Percentiles rank a stretch among this genome's conserved stretches.
These are phyloP conservation scores for Datisca glomerata DNA, from an alignment of 306 rosid genomes.

Conservation along the genomic window DNA sequence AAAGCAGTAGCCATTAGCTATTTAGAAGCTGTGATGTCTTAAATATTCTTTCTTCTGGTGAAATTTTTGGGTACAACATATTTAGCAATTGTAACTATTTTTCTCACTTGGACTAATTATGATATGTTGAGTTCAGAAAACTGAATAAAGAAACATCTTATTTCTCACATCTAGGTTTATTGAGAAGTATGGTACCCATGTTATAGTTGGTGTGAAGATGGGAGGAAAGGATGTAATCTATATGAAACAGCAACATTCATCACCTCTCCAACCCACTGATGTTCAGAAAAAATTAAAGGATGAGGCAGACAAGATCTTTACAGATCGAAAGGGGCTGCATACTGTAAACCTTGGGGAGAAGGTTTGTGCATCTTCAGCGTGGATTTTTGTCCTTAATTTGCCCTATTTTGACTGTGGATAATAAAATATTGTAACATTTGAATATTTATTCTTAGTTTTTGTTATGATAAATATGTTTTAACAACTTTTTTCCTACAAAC, in stretches of 20 bases:
- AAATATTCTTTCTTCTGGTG: too few species aligned
- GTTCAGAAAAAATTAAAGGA: slow-evolving; percentile 62
- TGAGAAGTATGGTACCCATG: slow-evolving; percentile 69
- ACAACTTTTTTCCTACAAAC: too few species aligned
- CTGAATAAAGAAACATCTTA: too few species aligned
- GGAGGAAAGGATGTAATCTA: slow-evolving; percentile 70
- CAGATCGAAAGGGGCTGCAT: slow-evolving; percentile 20
- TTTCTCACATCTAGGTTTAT: slow-evolving; percentile 40
- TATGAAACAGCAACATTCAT: slow-evolving; percentile 60
- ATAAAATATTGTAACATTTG: too few species aligned
- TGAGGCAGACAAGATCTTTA: slow-evolving; percentile 45
- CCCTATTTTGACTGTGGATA: background rate
- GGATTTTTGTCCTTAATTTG: background rate
- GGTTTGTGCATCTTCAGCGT: slow-evolving; percentile 14
- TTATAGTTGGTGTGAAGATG: slow-evolving; percentile 55
- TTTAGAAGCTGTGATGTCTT: too few species aligned
- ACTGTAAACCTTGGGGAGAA: slow-evolving; percentile 9
- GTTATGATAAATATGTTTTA: too few species aligned
- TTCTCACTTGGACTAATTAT: too few species aligned
- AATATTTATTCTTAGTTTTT: too few species aligned
- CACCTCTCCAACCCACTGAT: slow-evolving; percentile 53
- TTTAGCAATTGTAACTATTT: too few species aligned
- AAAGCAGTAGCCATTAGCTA: too few species aligned
- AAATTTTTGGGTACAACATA: too few species aligned
- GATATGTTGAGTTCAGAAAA: too few species aligned